These are phyloP conservation scores for Aspergillus flavus DNA, from an alignment of 2,329 filamentous ascomycete species.

Conservation along the genomic window DNA sequence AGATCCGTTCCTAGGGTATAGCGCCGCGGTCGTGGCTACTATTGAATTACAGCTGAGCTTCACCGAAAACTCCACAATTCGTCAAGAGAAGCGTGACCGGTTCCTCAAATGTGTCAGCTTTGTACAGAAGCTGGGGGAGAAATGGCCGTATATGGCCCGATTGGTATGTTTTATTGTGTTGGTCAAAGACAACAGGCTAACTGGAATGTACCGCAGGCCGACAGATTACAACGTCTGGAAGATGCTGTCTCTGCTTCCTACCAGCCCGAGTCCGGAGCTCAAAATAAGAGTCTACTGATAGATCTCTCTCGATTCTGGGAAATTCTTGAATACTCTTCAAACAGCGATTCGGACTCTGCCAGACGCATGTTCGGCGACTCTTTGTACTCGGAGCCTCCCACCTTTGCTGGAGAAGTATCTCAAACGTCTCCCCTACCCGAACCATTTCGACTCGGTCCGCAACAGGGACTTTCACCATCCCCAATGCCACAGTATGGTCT, in stretches of 20 bases:
- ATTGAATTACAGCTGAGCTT: conserved; percentile 59
- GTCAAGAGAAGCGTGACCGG: conserved; percentile 46
- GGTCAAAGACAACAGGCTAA: not conserved
- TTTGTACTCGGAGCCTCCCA: conserved; percentile 34
- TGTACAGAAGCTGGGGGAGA: conserved; percentile 43
- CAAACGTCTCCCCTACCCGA: conserved; percentile 48
- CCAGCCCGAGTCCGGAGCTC: conserved; percentile 36
- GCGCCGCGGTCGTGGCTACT: conserved; percentile 56
- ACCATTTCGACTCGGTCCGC: conserved; percentile 41
- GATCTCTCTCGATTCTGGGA: conserved; percentile 54
- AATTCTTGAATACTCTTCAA: conserved; percentile 51
- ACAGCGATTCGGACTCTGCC: conserved; percentile 40
- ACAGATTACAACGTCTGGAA: conserved; percentile 46
- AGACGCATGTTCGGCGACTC: conserved; percentile 47
- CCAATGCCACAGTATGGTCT: conserved; percentile 23
- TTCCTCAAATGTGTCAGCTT: conserved; percentile 51
- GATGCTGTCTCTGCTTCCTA: conserved; percentile 50
- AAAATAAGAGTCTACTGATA: conserved; percentile 45
- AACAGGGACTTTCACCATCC: conserved; percentile 20
- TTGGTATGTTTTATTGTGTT: conserved; percentile 34
- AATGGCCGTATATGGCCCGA: conserved; percentile 51
- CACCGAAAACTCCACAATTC: conserved; percentile 43
- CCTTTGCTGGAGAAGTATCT: conserved; percentile 41
- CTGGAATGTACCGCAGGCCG: conserved; percentile 34
- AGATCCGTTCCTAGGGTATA: conserved; percentile 53